phyloP scores from a whole-genome alignment of 1,139 yeast species.

The Saccharomycopsis crataegensis region DNA sequence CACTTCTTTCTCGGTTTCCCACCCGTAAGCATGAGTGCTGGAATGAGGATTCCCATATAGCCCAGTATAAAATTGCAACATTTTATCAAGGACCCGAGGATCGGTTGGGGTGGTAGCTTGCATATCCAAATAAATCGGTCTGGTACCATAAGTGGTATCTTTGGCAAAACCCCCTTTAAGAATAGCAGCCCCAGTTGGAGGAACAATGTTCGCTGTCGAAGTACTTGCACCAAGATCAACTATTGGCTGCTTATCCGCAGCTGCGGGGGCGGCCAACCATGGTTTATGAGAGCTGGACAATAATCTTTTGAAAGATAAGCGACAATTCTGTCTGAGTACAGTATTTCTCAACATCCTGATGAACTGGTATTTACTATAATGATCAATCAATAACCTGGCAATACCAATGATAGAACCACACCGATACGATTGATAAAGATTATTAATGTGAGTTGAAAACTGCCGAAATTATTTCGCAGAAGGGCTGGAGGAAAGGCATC shows the following conservation, averaged over 20 bases:
- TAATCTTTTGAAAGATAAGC: neutral
- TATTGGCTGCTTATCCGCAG: neutral
- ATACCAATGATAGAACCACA: too few relatives aligned
- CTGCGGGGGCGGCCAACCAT: slow-evolving; percentile 4
- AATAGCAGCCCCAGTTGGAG: slow-evolving; percentile 13
- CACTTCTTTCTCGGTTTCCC: slow-evolving; percentile 95
- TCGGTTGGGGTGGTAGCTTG: slow-evolving; percentile 99
- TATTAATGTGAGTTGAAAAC: too few relatives aligned
- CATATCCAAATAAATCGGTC: slow-evolving; percentile 91
- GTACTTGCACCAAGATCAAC: neutral
- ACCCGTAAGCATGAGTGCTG: slow-evolving; percentile 95
- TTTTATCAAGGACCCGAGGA: slow-evolving; percentile 90
- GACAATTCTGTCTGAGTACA: neutral
- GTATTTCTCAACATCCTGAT: too few relatives aligned
- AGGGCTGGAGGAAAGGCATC: too few relatives aligned
- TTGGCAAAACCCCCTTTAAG: slow-evolving; percentile 19
- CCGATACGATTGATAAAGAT: too few relatives aligned
- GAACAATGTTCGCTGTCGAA: neutral
- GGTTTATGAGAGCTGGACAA: neutral
- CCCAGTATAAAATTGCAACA: slow-evolving; percentile 90
- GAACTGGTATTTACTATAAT: too few relatives aligned
- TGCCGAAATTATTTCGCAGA: too few relatives aligned
- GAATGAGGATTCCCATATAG: slow-evolving; percentile 97
- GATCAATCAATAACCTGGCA: too few relatives aligned
- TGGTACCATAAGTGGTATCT: slow-evolving; percentile 44